Evolutionary conservation across 2,329 filamentous ascomycete genomes (phyloP).

Genomic region (Claviceps arundinis): DNA sequence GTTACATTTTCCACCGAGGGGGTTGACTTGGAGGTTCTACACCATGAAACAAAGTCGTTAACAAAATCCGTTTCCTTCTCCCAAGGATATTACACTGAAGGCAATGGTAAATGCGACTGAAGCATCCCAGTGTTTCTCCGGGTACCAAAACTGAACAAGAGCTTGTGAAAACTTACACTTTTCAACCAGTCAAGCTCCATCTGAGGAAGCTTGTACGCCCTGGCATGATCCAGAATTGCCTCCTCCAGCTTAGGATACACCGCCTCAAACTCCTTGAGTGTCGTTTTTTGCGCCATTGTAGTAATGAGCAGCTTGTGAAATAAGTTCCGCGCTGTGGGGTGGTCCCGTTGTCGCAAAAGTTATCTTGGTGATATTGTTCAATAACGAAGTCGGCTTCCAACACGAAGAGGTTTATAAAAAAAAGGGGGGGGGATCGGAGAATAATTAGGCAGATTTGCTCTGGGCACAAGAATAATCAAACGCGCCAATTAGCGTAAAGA

Average conservation of each 20-base stretch:
- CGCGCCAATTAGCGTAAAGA: too few species aligned
- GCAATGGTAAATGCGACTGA: too few species aligned
- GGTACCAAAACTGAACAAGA: not conserved
- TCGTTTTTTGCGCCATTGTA: constrained; percentile 56
- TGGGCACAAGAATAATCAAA: too few species aligned
- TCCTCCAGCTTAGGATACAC: constrained; percentile 79
- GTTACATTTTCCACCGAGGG: constrained; percentile 93
- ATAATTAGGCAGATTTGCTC: too few species aligned
- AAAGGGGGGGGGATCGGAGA: too few species aligned
- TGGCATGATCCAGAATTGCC: constrained; percentile 66
- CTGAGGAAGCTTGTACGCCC: constrained; percentile 69
- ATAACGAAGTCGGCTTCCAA: too few species aligned
- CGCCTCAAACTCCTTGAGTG: constrained; percentile 74
- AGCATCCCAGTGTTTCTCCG: too few species aligned
- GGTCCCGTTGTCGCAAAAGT: too few species aligned
- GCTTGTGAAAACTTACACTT: constrained; percentile 37
- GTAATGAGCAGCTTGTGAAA: not conserved
- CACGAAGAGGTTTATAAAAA: too few species aligned
- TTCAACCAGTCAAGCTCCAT: constrained; percentile 79
- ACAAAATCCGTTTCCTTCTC: too few species aligned
- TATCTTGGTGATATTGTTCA: too few species aligned
- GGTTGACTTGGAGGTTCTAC: constrained; percentile 73
- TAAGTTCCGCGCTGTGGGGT: not conserved
- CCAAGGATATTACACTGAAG: too few species aligned
- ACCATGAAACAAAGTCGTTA: not conserved